Evolutionary conservation across 495 filamentous ascomycete genomes (phyloP), one percentile per base, ranked within the genome.

Genomic region (Aspergillus bertholletiae): DNA sequence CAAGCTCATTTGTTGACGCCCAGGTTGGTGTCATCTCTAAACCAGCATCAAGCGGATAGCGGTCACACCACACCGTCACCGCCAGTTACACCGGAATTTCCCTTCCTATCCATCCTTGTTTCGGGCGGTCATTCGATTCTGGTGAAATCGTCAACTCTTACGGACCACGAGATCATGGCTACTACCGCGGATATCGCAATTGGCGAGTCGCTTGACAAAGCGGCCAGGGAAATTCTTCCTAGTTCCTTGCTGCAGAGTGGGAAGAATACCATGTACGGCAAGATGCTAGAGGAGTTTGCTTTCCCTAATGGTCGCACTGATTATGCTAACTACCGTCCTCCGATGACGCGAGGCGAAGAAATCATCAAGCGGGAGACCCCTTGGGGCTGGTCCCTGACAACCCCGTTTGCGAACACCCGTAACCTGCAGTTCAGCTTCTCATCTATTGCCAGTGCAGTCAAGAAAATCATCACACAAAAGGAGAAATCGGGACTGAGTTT

Each of bases 81-180:
- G 3, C 30, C 59, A 11, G 49, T 47, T 4, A 53, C 47, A 4
- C 74, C 68, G 68, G 49, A 66, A 7, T 95, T 94, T 63, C 93
- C 94, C 24, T 97, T 95, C 69, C 75, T 96, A 40, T 90, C 88
- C 0, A 76, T 97, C 18, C 83, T 98, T n/a, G 89, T 90, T 40
- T 96, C 90, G 0, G 94, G 94, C 17, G 94, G 94, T 3, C 94
- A 98, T 76, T 90, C 92, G 9, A 84, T 94, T 54, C 82, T 98
- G 3, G 78, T 96, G 2, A 82, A 87, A 47, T 94, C 90, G 12
- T 68, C 67, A 18, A 75, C 75, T 2, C 65, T 94, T 1, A 80
- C 76, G 11, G 73, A 84, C 20, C 93, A 98, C 67, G 66, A 68
- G 15, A 80, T 92, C 53, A 76, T 97, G 13, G 89, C 88, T 11